Evolutionary conservation across 73 alveolate species (phyloP).

Genomic region (Effrenium voratum): DNA sequence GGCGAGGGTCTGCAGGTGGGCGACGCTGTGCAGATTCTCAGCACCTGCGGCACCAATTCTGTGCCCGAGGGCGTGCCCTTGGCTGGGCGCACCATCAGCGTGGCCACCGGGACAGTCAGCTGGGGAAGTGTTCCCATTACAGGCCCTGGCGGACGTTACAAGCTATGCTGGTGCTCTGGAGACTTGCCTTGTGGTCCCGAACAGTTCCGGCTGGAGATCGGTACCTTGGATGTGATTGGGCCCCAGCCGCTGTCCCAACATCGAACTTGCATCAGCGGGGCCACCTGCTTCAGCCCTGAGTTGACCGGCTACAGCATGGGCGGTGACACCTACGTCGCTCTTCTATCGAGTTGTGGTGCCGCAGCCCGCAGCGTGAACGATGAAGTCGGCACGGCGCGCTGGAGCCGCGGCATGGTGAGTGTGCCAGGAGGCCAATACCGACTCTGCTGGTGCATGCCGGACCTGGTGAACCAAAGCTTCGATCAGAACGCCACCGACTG

Average conservation of each 20-base stretch:
- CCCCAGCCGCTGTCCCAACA: slow-evolving; percentile 25
- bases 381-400: background rate
- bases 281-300: background rate
- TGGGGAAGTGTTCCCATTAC: slow-evolving; percentile 31
- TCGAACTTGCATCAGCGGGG: slow-evolving; percentile 10
- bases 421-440: slow-evolving; percentile 49
- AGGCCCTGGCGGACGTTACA: slow-evolving; percentile 29
- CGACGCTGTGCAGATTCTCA: background rate
- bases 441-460: slow-evolving; percentile 26
- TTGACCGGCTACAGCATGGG: slow-evolving; percentile 12
- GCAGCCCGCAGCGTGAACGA: background rate
- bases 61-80: background rate
- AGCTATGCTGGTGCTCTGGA: slow-evolving; percentile 59
- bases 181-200: slow-evolving; percentile 8
- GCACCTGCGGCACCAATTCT: slow-evolving; percentile 1
- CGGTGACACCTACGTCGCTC: background rate
- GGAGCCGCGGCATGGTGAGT: slow-evolving; percentile 14
- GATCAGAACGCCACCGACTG: background rate
- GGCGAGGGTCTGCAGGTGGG: slow-evolving; percentile 37
- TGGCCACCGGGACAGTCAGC: slow-evolving; percentile 12
- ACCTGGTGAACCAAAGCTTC: background rate
- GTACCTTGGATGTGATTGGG: slow-evolving; percentile 36
- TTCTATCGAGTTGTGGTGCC: slow-evolving; percentile 27
- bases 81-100: slow-evolving; percentile 10
- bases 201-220: slow-evolving; percentile 28